Conservation (phyloP, 345 rosid species). For the Eucalyptus victrix region DNA sequence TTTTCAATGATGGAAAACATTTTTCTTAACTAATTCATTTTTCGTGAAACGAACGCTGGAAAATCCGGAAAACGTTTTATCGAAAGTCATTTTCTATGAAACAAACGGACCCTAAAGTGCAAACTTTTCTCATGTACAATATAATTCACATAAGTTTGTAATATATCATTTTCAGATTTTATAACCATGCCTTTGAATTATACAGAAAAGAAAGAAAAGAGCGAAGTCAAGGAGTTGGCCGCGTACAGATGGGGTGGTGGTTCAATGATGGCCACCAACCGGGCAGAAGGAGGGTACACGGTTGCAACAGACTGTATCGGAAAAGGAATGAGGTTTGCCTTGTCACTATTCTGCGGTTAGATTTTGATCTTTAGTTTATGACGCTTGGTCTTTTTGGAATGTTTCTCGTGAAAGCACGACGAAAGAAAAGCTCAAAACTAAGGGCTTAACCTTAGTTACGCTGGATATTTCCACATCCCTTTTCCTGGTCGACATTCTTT, state of each 20-base stretch:
- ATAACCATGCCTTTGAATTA: background rate
- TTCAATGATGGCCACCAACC: background rate
- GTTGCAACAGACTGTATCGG: background rate
- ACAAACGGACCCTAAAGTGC: background rate
- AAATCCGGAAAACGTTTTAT: no score
- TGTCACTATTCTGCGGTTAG: background rate
- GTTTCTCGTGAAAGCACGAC: background rate
- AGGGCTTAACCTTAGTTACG: background rate
- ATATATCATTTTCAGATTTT: background rate
- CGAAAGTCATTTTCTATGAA: no score
- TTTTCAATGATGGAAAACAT: no score
- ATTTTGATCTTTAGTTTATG: background rate
- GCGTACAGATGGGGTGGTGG: background rate
- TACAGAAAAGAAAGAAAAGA: background rate
- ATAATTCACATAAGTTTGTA: background rate
- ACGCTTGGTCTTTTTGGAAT: background rate
- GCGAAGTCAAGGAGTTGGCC: background rate
- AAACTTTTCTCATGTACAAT: background rate
- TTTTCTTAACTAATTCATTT: no score
- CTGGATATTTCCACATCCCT: background rate
- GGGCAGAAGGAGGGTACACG: background rate
- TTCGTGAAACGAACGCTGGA: no score
- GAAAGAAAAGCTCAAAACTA: background rate
- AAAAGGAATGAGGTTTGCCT: background rate
- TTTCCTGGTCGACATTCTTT: background rate